A percentile compares a stretch with the other conserved stretches of the same genome.
These are phyloP conservation scores for Venturiaceae sp. DNA, from an alignment of 2,329 filamentous ascomycete genomes.

Conservation along the genomic window DNA sequence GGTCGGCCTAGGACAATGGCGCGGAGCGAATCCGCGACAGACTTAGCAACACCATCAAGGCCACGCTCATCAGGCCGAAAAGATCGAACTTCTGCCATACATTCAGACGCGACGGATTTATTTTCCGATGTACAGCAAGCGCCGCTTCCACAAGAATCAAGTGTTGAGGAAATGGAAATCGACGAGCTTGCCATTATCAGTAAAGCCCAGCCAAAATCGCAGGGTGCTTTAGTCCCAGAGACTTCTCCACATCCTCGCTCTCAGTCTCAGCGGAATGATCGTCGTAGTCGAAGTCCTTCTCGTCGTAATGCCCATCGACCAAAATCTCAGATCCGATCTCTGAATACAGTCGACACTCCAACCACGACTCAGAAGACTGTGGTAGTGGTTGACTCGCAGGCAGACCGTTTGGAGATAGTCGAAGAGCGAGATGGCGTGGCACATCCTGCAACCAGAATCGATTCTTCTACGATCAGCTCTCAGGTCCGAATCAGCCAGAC, in stretches of 20 bases:
- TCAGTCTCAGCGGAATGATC: neutral
- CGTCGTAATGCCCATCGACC: neutral
- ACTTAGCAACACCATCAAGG: neutral
- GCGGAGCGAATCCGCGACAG: constrained; percentile 3
- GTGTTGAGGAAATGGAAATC: neutral
- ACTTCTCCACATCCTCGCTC: neutral
- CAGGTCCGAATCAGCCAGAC: neutral
- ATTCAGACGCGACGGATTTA: neutral
- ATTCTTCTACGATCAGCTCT: neutral
- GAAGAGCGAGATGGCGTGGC: neutral
- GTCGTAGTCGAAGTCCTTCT: neutral
- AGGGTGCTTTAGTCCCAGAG: neutral
- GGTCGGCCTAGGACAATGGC: neutral
- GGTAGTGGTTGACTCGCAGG: neutral
- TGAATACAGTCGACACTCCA: neutral
- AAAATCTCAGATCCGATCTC: neutral
- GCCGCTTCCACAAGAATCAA: neutral
- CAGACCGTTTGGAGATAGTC: neutral
- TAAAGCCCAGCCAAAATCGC: neutral
- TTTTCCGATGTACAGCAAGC: neutral
- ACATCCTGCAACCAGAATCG: neutral
- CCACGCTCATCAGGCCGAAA: neutral
- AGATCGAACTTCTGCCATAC: neutral
- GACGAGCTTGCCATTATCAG: neutral
- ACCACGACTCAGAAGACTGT: constrained; percentile 3